Base-by-base conservation (phyloP, 2,329 filamentous ascomycete genomes). In the Raffaelea arxii region DNA sequence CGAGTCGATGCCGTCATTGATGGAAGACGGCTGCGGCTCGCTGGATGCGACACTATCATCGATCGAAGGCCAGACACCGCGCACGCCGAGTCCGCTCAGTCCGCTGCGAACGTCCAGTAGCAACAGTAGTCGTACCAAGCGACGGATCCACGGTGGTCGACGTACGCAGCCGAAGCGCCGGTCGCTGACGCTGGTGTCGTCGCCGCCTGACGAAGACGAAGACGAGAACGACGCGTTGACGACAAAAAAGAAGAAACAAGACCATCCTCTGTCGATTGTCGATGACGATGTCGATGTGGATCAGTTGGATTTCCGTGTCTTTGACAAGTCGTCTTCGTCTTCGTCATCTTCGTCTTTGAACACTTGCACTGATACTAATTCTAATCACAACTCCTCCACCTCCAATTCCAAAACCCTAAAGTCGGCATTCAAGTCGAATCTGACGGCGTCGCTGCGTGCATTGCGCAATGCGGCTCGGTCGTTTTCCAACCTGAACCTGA, bases 351-450 rank as follows among this genome's bases (percentile, higher is more conserved):
- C n/a, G 16, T 39, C 37, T 16, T 36, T 21, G 37, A 23, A 27
- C 45, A 22, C 23, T 7, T 24, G 41, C 3, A 14, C 25, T 18
- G 11, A 32, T 19, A 5, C 18, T 10, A 12, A 10, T 39, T 7
- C 27, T 32, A 9, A 32, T 16, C 27, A 16, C 27, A 32, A 32
- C 27, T 9, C 9, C 27, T 9, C 9, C 27, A 32, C 9, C 27
- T 9, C 9, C 27, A 25, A 4, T 10, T 11, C 21, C 12, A n/a
- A n/a, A n/a, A n/a, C 75, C 2, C 63, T 79, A 30, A 68, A 69
- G 48, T 71, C 71, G 30, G 79, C 73, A 6, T 84, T 84, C 65
- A 83, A 82, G 59, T 84, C 80, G 4, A 84, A 84, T 56, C 59
- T 84, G 32, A 84, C 80, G 6, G 80, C 80, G 6, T 84, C 80